These are phyloP conservation scores for Chrysosporium keratinophilum DNA, from an alignment of 2,329 filamentous ascomycete genomes.

Conservation along the genomic window DNA sequence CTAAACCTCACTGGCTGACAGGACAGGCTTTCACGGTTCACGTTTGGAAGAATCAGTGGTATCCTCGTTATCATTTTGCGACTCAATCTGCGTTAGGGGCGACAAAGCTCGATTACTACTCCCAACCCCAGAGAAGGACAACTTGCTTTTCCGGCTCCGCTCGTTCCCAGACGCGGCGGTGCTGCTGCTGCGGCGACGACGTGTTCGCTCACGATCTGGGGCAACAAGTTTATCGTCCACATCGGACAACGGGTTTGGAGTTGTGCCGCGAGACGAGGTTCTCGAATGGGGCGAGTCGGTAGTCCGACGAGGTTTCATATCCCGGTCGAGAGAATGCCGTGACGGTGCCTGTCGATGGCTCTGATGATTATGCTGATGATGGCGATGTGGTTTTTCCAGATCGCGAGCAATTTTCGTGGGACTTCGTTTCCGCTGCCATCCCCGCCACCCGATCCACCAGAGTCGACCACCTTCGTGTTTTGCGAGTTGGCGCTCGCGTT, in stretches of 20 bases:
- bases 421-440: conserved; percentile 3
- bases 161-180: conserved; percentile 22
- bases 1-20: background rate
- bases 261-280: conserved; percentile 35
- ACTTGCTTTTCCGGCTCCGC: conserved; percentile 18
- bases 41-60: background rate
- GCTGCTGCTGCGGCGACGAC: conserved; percentile 30
- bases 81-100: conserved; percentile 14
- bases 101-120: conserved; percentile 11
- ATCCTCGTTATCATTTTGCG: background rate
- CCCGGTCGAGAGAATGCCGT: conserved; percentile 10
- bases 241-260: conserved; percentile 26
- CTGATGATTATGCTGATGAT: conserved; percentile 24
- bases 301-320: conserved; percentile 10
- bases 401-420: conserved; percentile 14
- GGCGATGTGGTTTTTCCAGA: conserved; percentile 24
- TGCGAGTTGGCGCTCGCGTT: conserved; percentile 53
- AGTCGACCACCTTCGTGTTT: conserved; percentile 62
- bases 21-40: background rate
- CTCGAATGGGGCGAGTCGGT: conserved; percentile 31
- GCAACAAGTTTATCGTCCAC: conserved; percentile 30
- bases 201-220: conserved; percentile 24
- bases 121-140: conserved; percentile 3
- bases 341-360: conserved; percentile 15
- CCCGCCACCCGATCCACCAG: conserved; percentile 70